Conservation (phyloP, 371 early-diverging fungal species). For the Circinella umbellata region DNA sequence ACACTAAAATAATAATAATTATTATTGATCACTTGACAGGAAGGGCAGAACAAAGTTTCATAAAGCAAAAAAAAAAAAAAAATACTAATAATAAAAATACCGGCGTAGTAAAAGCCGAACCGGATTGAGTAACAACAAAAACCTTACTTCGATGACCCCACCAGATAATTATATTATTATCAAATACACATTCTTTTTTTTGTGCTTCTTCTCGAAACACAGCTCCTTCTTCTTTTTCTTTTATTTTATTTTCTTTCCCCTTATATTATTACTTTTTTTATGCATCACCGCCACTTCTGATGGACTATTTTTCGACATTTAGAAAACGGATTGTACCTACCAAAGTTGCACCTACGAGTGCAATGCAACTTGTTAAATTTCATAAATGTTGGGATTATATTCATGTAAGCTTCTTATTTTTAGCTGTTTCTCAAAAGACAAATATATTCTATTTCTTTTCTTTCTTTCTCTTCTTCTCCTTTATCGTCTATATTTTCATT, state of each 20-base stretch:
- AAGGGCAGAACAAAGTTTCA: no score
- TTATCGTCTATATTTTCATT: not conserved
- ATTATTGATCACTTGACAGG: no score
- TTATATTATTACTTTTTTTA: not conserved
- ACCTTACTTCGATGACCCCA: no score
- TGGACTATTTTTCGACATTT: constrained; percentile 62
- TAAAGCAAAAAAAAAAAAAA: no score
- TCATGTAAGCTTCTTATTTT: constrained; percentile 43
- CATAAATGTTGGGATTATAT: constrained; percentile 69
- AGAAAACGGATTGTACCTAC: constrained; percentile 63
- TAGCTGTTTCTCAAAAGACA: not conserved
- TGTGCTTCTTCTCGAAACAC: no score
- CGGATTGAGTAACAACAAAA: no score
- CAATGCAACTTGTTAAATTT: constrained; percentile 67
- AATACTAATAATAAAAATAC: no score
- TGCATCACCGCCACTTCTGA: constrained; percentile 20
- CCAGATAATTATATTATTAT: no score
- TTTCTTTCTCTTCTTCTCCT: not conserved
- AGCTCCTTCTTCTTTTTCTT: no score
- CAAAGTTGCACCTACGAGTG: constrained; percentile 56
- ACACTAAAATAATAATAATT: no score
- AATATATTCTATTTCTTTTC: not conserved
- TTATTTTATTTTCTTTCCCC: not conserved
- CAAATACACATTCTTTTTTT: no score
- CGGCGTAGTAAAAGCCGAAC: no score